Base-by-base conservation (phyloP, 2,329 filamentous ascomycete species). In the Botrytis aclada region DNA sequence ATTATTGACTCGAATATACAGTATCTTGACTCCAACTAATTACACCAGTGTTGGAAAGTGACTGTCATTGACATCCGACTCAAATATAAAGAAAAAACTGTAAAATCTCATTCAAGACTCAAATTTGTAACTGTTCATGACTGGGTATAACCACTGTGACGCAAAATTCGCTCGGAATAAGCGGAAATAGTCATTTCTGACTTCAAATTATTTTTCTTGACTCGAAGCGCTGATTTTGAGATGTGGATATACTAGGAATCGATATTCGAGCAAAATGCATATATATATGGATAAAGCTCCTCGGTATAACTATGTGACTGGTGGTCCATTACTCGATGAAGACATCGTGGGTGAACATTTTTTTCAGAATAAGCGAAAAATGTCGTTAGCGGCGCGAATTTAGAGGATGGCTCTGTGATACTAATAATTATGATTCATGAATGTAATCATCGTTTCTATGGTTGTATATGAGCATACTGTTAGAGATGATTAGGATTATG, bases 111-210 rank as follows among this genome's bases (percentile, higher is more conserved):
- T 22, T 5, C 25, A 2, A 12, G 25, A 14, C 25, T 51, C 25
- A 14, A 7, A n/a, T 6, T 1, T 1, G 7, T 3, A 32, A 60
- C 18, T 22, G 1, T 34, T 1, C 10, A 37, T 5, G 32, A 34
- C 9, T 25, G 0, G 4, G 12, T 34, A 14, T 37, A 12, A 34
- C 25, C 1, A 2, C 25, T 1, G 9, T 56, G n/a, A 29, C 18
- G 18, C 1, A 9, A 29, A 8, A 29, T 56, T 29, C 14, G 14
- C 16, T 29, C 16, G 14, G 7, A 54, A 18, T 9, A 29, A 29
- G 51, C n/a, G 51, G 32, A 56, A 56, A 29, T 7, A 18, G 3
- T 29, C 51, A 56, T 18, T 29, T 20, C 20, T 47, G 8, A 25
- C 20, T 47, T 4, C 1, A 56, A 8, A 16, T 16, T 56, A 56